Base-by-base conservation (phyloP, 2,329 filamentous ascomycete species). In the Anthostomella pinea region DNA sequence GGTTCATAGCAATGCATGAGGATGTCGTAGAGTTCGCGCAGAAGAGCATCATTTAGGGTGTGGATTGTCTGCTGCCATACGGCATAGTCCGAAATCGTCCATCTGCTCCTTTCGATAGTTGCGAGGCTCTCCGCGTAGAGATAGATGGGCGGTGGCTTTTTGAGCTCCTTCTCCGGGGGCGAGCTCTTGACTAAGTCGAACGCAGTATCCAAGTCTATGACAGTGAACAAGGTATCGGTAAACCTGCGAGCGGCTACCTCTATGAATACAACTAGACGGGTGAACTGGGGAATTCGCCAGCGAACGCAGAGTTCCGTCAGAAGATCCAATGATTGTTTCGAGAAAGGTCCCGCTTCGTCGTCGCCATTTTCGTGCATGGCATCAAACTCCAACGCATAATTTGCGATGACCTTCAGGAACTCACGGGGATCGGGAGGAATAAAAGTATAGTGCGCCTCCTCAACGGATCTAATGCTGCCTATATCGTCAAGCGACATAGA, bases 201-300 rank as follows among this genome's bases (percentile, higher is more conserved):
- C 8, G 87, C 83, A 23, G 79, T 76, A 64, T 95, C 90, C 31
- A 97, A 67, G 32, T 87, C 89, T 51, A 91, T 83, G 9, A 93
- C 77, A 10, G 78, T 76, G 39, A 95, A 80, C 54, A 95, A 85
- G 48, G 87, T 81, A 49, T 95, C 85, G 29, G 88, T 68, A 56
- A 89, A 97, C 60, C 93, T 93, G 53, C 89, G 84, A 15, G 83
- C 77, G 6, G 88, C 77, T 38, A 94, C 85, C 65, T 97, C 93
- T 22, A 97, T 67, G 52, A 95, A 83, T 5, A 91, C 66, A 5
- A 95, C 80, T 33, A 88, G 73, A 28, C 89, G 79, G 3, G 88
- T 87, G 54, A 83, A 88, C 47, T 84, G 81, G 2, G 91, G 89
- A 44, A 98, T 75, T 32, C 93, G 83, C 93, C 93, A 98, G 53